These are phyloP conservation scores for Dendrocalamus sinicus DNA, from an alignment of 176 grass and related monocot genomes.

Conservation along the genomic window DNA sequence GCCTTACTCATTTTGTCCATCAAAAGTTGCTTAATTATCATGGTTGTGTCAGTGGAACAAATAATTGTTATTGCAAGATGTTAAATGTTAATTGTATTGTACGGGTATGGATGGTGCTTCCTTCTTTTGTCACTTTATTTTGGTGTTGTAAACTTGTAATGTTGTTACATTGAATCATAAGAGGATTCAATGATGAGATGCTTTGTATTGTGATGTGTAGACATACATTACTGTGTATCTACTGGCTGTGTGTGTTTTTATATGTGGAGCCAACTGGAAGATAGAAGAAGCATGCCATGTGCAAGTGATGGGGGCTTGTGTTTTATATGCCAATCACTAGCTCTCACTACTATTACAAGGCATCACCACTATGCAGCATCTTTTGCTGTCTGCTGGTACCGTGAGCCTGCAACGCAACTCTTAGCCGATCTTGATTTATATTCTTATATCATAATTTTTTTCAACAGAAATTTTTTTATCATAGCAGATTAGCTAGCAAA, in stretches of 20 bases:
- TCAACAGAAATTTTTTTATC: no score
- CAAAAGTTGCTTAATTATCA: slow-evolving; percentile 54
- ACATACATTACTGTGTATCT: slow-evolving; percentile 32
- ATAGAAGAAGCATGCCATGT: slow-evolving; percentile 71
- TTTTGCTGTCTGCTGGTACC: slow-evolving; percentile 44
- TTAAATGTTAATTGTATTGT: slow-evolving; percentile 47
- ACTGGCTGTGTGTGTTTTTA: slow-evolving; percentile 44
- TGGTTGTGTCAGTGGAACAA: slow-evolving; percentile 48
- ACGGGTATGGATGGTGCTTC: neutral
- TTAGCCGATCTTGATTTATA: no score
- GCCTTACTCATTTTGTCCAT: slow-evolving; percentile 37
- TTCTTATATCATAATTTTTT: no score
- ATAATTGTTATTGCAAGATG: slow-evolving; percentile 44
- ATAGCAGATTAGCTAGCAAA: no score
- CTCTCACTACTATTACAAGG: slow-evolving; percentile 49
- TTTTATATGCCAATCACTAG: slow-evolving; percentile 48
- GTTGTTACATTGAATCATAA: slow-evolving; percentile 27
- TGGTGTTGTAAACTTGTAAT: neutral
- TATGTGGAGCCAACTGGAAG: slow-evolving; percentile 51
- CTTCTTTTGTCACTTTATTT: neutral
- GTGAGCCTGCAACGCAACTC: no score
- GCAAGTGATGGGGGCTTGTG: slow-evolving; percentile 52
- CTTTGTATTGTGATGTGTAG: slow-evolving; percentile 37
- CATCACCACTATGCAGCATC: slow-evolving; percentile 54
- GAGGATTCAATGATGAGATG: slow-evolving; percentile 38